Base-by-base conservation (phyloP, 2,329 filamentous ascomycete genomes). In the Ophiostoma montium region DNA sequence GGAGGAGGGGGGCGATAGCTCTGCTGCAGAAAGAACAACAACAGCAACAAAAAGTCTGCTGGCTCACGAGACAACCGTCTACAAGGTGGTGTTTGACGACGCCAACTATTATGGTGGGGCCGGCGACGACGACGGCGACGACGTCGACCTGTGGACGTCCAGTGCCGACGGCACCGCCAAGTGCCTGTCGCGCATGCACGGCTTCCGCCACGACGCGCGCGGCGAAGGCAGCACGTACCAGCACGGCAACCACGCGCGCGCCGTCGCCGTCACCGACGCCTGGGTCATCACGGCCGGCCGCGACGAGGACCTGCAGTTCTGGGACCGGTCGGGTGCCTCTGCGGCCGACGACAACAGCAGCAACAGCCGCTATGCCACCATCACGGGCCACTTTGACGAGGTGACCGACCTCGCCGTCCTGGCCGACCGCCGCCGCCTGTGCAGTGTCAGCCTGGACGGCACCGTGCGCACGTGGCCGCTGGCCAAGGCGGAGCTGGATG, bases 231-330 rank as follows among this genome's bases (percentile, higher is more conserved):
- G 89, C 49, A 74, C 68, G 1, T 76, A 94, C 52, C 66, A 72
- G 49, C 92, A 98, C 62, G 86, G 88, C 2, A 88, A 94, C 62
- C 95, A 94, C 62, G 89, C 96, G 30, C 79, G 87, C 52, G 86
- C 88, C 50, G 76, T 96, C 19, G 78, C 80, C 9, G 73, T 90
- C 36, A 79, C 78, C 1, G 82, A 84, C 4, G 75, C 80, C 18
- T 90, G 86, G 80, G 78, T 92, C 12, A 66, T 94, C 38, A 95
- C 92, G 1, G 89, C 84, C 2, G 94, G 92, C 50, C 74, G 92
- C 56, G 87, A 95, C 59, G 92, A 98, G 65, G 80, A 95, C 58
- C 73, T 98, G 51, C 84, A 94, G 58, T 75, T 96, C 9, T 98
- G 90, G 90, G 84, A 95, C 62, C 67, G 75, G 43, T 82, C 78